Evolutionary conservation across 345 rosid species (phyloP), one percentile per base, ranked within the genome.

Genomic region (Trapa incisa): DNA sequence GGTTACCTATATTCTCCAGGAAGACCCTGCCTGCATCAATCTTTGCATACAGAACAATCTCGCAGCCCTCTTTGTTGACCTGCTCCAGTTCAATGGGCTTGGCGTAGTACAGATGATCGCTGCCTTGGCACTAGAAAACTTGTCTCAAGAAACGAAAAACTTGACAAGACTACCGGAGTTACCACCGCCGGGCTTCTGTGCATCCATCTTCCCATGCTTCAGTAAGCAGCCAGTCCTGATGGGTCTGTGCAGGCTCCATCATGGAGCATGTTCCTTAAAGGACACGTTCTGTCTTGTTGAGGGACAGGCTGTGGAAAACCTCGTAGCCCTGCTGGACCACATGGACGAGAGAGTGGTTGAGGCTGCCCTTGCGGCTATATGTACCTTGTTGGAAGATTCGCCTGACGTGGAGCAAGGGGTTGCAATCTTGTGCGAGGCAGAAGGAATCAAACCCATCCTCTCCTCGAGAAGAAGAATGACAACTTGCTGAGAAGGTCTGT

Each of bases 321-420:
- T 94, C 66, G 92, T 94, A 60, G 95, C 94, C 15, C 97, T 92
- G 14, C 67, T 92, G 65, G 98, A 89, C 80, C 98, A 92, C 80
- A 83, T 82, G 37, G 88, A 89, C 10, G 98, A 83, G 77, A 89
- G 82, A 74, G 97, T 89, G 73, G 98, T 89, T 36, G 97, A 86
- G 73, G 85, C 96, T 33, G 89, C 94, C 33, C 82, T 93, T 37
- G 98, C 98, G 8, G 97, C 97, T 50, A 75, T 92, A 6, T 89
- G 91, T 29, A 88, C 96, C 3, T 66, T 93, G 78, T 67, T 93
- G 71, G 98, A 89, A 3, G 97, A 89, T 50, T 93, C 86, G 47
- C 86, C 89, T 48, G 89, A 87, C 68, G 77, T 83, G 33, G 97
- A 84, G 71, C 80, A 82, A 71, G 98, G 90, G 53, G 91, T 89